Evolutionary conservation across 306 rosid genomes (phyloP).

Genomic region (Cicer arietinum): DNA sequence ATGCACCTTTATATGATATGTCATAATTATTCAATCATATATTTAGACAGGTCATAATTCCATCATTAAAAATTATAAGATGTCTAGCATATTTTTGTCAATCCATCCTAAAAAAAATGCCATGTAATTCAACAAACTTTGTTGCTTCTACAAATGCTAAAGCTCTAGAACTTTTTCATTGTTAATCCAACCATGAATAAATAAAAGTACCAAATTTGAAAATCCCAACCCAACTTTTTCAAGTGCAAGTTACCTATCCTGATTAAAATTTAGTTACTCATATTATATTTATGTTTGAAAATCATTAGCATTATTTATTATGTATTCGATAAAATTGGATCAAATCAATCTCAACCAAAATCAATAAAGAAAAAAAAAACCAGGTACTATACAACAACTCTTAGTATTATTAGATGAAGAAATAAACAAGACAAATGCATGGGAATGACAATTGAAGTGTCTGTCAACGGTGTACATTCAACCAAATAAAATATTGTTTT

Average conservation of each 20-base stretch:
- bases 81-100: neutral
- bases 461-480: constrained; percentile 39
- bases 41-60: neutral
- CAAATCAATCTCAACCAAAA: neutral
- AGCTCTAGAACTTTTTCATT: constrained; percentile 1
- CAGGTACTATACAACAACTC: no score
- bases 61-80: neutral
- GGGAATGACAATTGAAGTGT: constrained; percentile 25
- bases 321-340: neutral
- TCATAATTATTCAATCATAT: no score
- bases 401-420: no score
- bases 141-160: constrained; percentile 8
- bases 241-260: constrained; percentile 35
- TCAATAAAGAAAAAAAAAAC: neutral
- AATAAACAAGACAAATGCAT: constrained; percentile 15
- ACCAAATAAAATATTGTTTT: constrained; percentile 5
- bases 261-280: constrained; percentile 38
- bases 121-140: constrained; percentile 8
- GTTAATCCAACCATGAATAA: constrained; percentile 1
- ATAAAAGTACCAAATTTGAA: neutral
- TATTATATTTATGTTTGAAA: neutral
- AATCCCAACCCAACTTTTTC: constrained; percentile 24
- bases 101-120: neutral
- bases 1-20: neutral
- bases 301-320: neutral